A percentile compares a stretch with the other conserved stretches of the same genome.
Evolutionary conservation across 2,329 filamentous ascomycete genomes (phyloP).

Genomic region (Cercospora nicotianae): DNA sequence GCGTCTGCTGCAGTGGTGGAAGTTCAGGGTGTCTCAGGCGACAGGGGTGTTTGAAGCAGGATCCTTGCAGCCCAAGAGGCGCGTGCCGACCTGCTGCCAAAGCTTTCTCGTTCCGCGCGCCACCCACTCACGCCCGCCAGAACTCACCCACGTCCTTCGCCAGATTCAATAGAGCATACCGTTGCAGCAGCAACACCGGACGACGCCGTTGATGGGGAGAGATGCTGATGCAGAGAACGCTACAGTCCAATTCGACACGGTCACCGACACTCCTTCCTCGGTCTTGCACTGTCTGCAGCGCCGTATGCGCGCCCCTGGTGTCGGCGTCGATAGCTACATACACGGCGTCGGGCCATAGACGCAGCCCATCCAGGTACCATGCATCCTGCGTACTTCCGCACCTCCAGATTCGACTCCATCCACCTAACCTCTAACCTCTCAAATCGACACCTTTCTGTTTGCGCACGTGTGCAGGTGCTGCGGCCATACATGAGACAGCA

Average conservation of each 20-base stretch:
- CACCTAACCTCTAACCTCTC: background rate
- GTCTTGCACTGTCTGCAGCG: background rate
- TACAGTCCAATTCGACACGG: background rate
- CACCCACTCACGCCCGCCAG: background rate
- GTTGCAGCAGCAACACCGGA: background rate
- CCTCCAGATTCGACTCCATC: background rate
- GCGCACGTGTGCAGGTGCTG: background rate
- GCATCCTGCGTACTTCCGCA: background rate
- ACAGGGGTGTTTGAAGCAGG: background rate
- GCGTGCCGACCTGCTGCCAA: background rate
- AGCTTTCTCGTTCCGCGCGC: background rate
- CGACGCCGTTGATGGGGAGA: background rate
- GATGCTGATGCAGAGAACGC: background rate
- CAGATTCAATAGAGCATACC: background rate
- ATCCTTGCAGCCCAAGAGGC: background rate
- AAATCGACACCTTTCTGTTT: background rate
- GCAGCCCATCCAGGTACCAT: constrained; percentile 3
- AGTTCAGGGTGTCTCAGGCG: background rate
- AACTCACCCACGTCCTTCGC: background rate
- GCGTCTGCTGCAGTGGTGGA: background rate
- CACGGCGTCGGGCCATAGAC: constrained; percentile 1
- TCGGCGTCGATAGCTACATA: constrained; percentile 6
- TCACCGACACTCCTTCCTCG: background rate
- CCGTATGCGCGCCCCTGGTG: background rate
- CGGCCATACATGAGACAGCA: background rate